Evolutionary conservation across 2,329 filamentous ascomycete species (phyloP), one percentile per base, ranked within the genome.

Genomic region (Xylaria multiplex): DNA sequence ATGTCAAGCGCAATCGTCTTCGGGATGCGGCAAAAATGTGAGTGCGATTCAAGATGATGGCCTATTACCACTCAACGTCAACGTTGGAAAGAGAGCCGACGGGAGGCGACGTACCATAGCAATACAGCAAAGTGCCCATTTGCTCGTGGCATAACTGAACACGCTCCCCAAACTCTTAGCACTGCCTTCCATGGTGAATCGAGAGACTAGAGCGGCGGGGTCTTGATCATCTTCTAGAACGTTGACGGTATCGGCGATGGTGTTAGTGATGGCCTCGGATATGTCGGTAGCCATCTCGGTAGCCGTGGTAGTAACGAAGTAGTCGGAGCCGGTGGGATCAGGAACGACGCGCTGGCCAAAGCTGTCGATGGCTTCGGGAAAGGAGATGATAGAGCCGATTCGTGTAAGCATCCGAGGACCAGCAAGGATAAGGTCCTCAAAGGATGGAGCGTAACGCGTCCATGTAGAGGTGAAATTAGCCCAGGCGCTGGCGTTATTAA

Each of bases 1-100:
- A 95, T 62, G 86, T 86, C 2, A 98, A 83, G 9, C 86, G 86
- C n/a, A 97, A 83, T 59, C 92, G 89, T 59, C 94, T 87, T 68
- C 96, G 86, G 14, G 93, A 95, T 0, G 94, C 95, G 48, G 93
- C 95, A 79, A 97, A 98, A 72, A 98, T 96, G 65, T 94, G 90
- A 6, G 96, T 96, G 64, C 96, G 89, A 77, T 98, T 98, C 27
- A 98, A 83, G 64, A 97, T 81, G 65, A 98, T 87, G 24, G 93
- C 93, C 87, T 90, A 67, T 27, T 58, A 35, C 46, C 49, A 40
- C 49, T 54, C 14, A 37, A 62, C 22, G 66, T 70, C 62, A 73
- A 69, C 49, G 53, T 7, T 57, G 5, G 27, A 14, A 19, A 32
- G 22, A 32, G 46, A 37, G 54, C 5, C 32, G 22, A 48, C 8